phyloP scores from a whole-genome alignment of 116 monocot genomes.

The Iris pallida region DNA sequence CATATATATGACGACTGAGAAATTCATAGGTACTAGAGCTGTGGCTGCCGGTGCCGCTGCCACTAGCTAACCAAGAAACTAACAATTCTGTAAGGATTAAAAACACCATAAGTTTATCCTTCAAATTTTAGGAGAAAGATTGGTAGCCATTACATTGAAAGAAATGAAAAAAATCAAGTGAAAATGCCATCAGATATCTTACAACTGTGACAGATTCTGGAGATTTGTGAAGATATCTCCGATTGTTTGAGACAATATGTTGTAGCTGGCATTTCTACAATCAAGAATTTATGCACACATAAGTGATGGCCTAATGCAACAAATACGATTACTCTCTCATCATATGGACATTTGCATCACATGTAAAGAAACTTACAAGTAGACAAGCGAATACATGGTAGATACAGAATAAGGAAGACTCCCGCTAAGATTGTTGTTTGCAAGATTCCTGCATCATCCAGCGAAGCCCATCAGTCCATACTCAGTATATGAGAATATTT shows the following conservation, averaged over 20 bases:
- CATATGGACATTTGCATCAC: neutral
- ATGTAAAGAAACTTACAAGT: slow-evolving; percentile 52
- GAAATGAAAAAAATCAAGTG: neutral
- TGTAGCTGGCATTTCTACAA: slow-evolving; percentile 73
- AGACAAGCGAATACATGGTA: slow-evolving; percentile 51
- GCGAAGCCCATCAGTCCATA: slow-evolving; percentile 2
- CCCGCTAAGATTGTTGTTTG: slow-evolving; percentile 60
- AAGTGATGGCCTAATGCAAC: slow-evolving; percentile 1
- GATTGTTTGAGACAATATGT: slow-evolving; percentile 52
- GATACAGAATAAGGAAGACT: slow-evolving; percentile 79
- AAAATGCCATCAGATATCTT: slow-evolving; percentile 25
- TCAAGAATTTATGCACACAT: slow-evolving; percentile 2
- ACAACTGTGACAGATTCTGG: slow-evolving; percentile 60
- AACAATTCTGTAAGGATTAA: no score
- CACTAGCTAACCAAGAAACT: no score
- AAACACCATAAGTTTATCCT: no score
- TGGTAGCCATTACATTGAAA: no score
- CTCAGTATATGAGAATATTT: neutral
- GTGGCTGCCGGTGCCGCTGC: no score
- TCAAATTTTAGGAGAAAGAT: no score
- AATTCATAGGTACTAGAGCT: no score
- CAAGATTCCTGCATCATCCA: slow-evolving; percentile 64
- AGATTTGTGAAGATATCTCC: slow-evolving; percentile 62
- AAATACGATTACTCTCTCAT: neutral
- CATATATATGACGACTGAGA: no score